Evolutionary conservation across 2,329 filamentous ascomycete species (phyloP), one percentile per base, ranked within the genome.

Genomic region (Tolypocladium pustulatum): DNA sequence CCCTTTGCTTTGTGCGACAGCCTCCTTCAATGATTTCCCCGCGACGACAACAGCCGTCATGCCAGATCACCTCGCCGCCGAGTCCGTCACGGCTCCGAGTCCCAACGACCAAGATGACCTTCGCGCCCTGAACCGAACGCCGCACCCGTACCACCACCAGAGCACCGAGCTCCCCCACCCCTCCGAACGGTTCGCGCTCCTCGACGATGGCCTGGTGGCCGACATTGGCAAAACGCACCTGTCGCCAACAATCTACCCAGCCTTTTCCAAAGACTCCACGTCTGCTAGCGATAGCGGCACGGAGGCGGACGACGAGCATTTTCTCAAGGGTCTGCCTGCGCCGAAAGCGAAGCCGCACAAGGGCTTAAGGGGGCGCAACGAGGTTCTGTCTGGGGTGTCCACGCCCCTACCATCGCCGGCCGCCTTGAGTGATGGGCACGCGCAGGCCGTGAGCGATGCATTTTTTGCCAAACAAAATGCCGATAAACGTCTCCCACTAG

Each of bases 231-330:
- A 60, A 58, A 62, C 60, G 56, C 62, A 61, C 34, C 59, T 60
- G n/a, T 68, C 69, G 36, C 64, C 65, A 9, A 64, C 65, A 30
- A 57, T 59, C n/a, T 66, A 60, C 55, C 61, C 65, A n/a, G 64
- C 66, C 52, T 73, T 76, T 62, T 71, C 75, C 59, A 79, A 77
- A 62, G 80, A 82, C 56, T 83, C 82, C 5, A 78, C 81, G 1
- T 81, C 85, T 2, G 83, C 83, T 13, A 96, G 90, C 71, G 92
- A 96, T 65, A 96, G 91, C 70, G 93, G 93, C 30, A 96, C 92
- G 22, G 93, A 97, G 70, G 93, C 93, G 43, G 93, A 97, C 67
- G 93, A 97, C 75, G 93, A 97, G 72, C 89, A 92, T 62, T 87
- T 93, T 65, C 78, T 96, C 59, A 94, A 88, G 70, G 89, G 91